Percentiles rank a stretch among this genome's conserved stretches.
Conservation (phyloP, 164 flowering plant species). For the Tinospora cordifolia region DNA sequence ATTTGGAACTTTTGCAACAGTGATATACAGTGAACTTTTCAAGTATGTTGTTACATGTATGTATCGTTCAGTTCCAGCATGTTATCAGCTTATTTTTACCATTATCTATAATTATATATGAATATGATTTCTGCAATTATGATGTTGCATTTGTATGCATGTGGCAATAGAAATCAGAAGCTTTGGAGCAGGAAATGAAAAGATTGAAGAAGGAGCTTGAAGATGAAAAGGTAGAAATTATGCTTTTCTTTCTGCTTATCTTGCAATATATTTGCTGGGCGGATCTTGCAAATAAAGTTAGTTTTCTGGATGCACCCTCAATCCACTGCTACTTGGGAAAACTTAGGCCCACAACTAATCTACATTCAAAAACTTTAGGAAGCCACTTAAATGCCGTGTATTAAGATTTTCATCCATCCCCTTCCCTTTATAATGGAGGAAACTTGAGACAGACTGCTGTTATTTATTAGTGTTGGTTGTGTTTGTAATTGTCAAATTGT, state of each 20-base stretch:
- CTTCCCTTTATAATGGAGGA: not conserved
- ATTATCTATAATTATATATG: not conserved
- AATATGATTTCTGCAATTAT: not conserved
- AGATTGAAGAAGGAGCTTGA: constrained; percentile 66
- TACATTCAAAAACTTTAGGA: not conserved
- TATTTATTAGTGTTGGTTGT: not conserved
- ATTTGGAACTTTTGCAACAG: no score
- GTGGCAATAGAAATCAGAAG: constrained; percentile 59
- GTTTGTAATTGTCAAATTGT: not conserved
- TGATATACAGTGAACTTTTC: no score
- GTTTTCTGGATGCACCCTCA: not conserved
- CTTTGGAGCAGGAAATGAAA: constrained; percentile 56
- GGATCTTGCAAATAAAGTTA: not conserved
- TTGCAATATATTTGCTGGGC: not conserved
- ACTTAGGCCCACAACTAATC: not conserved
- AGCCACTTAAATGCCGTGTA: not conserved
- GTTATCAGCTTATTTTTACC: not conserved
- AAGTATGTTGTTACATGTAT: no score
- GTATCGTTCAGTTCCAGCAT: not conserved
- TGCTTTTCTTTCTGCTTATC: not conserved
- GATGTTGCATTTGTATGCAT: constrained; percentile 10
- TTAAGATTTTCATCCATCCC: not conserved
- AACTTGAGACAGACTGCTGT: not conserved
- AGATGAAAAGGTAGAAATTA: constrained; percentile 70
- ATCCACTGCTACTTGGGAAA: not conserved